Conservation (phyloP, 2,329 filamentous ascomycete species). For the Fusarium camptoceras region DNA sequence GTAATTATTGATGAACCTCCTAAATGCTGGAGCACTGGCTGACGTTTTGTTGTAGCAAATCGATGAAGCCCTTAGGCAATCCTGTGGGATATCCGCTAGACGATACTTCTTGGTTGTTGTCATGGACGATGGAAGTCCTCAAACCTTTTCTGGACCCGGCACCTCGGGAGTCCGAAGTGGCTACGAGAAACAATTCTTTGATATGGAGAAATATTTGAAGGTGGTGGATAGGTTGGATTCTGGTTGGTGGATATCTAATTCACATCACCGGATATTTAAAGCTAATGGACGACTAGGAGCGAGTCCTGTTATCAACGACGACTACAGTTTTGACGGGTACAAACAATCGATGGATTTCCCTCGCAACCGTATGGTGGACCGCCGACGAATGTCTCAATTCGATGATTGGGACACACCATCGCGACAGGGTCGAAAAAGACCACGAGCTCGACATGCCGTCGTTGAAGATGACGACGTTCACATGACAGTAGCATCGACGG, state of each 20-base stretch:
- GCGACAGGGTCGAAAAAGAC: constrained; percentile 49
- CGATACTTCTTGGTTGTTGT: constrained; percentile 66
- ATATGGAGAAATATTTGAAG: constrained; percentile 56
- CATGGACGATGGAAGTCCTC: constrained; percentile 59
- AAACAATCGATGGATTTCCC: constrained; percentile 44
- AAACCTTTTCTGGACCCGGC: constrained; percentile 60
- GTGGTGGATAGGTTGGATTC: constrained; percentile 54
- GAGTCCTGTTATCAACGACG: constrained; percentile 51
- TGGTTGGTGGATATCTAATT: constrained; percentile 49
- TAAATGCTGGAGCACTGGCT: constrained; percentile 9
- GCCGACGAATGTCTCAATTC: constrained; percentile 49
- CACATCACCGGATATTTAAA: not conserved
- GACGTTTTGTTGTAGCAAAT: constrained; percentile 57
- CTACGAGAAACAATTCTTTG: constrained; percentile 60
- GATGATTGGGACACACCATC: constrained; percentile 50
- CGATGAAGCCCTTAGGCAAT: constrained; percentile 62
- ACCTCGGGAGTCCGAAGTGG: constrained; percentile 52
- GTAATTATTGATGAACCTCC: constrained; percentile 43
- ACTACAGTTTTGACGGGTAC: constrained; percentile 46
- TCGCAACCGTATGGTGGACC: constrained; percentile 46
- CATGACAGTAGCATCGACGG: constrained; percentile 54
- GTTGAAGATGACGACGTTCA: constrained; percentile 58
- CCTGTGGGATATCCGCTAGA: constrained; percentile 64
- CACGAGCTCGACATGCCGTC: constrained; percentile 51
- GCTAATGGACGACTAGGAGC: constrained; percentile 45